Conservation (phyloP, 2,329 filamentous ascomycete species). For the Emmonsiellopsis sp. region DNA sequence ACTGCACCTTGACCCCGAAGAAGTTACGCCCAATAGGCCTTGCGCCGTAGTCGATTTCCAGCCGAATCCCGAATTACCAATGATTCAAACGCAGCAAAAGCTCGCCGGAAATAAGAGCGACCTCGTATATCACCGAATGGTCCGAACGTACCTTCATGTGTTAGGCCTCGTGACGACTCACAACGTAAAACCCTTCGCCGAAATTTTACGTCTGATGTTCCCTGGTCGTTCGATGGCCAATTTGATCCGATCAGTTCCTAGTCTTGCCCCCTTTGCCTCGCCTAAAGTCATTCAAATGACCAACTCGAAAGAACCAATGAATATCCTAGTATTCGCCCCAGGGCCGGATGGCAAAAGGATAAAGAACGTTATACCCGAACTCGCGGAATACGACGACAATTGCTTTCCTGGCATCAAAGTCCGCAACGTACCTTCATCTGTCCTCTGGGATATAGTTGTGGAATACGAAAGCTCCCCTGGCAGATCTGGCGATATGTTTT, state of each 20-base stretch:
- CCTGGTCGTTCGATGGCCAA: slow-evolving; percentile 22
- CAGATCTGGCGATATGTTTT: slow-evolving; percentile 13
- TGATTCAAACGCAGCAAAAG: slow-evolving; percentile 14
- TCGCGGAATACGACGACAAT: slow-evolving; percentile 9
- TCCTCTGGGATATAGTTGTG: slow-evolving; percentile 27
- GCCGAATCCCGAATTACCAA: slow-evolving; percentile 19
- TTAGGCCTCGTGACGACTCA: slow-evolving; percentile 18
- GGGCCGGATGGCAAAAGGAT: neutral
- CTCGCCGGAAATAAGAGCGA: slow-evolving; percentile 11
- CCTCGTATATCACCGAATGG: slow-evolving; percentile 16
- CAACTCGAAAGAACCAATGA: neutral
- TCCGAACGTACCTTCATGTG: slow-evolving; percentile 17
- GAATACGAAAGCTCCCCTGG: slow-evolving; percentile 27
- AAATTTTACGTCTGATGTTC: slow-evolving; percentile 21
- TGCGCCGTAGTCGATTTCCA: slow-evolving; percentile 28
- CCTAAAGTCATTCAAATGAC: slow-evolving; percentile 11
- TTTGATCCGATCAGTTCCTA: slow-evolving; percentile 24
- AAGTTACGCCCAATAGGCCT: slow-evolving; percentile 56
- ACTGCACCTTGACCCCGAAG: slow-evolving; percentile 46
- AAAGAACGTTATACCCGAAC: slow-evolving; percentile 1
- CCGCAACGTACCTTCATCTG: slow-evolving; percentile 20
- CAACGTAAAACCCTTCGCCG: slow-evolving; percentile 14
- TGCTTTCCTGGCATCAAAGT: slow-evolving; percentile 18
- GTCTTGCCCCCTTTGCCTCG: slow-evolving; percentile 21
- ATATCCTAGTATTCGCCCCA: neutral